Evolutionary conservation across 768 basidiomycete species (phyloP), one percentile per base, ranked within the genome.

Genomic region (Phlegmacium glaucopus): DNA sequence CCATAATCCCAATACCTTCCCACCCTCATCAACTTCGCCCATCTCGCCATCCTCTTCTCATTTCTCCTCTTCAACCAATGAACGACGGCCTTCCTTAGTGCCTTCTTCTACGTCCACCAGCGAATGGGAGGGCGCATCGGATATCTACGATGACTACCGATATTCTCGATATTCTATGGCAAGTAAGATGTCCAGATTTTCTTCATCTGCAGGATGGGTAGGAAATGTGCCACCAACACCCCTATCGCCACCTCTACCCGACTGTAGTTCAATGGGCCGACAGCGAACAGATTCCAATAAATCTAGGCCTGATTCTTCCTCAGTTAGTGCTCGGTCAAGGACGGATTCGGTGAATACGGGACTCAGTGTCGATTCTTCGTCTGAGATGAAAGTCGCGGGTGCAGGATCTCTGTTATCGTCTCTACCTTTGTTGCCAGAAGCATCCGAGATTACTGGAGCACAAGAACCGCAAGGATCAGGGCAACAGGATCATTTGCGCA

Each of bases 111-210:
- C 54, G 1, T 57, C 60, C 11, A 60, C 55, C 1, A 53, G 59
- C 5, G 68, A 67, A 1, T 87, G 85, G 79, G 87, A 88, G 44
- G 80, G 79, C 17, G 80, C 77, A 8, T 74, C 73, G 1, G 85
- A 88, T 53, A 88, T 90, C 42, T 90, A 90, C 52, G 88, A 90
- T 61, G 79, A 87, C 50, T 90, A 90, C 59, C 75, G 84, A 17
- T 88, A 88, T 52, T 86, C 85, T 15, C 69, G 82, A 5, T 74
- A 72, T 44, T 86, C 83, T 0, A 68, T 79, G 46, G 71, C 60
- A 17, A 71, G 71, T 32, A 71, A 67, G 54, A 30, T 61, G 17
- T 72, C 69, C 0, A 59, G 67, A 15, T 55, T 55, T 38, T 60
- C 52, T 22, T 22, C 22, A 22, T 22, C 22, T 22, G 22, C 22